Conservation (phyloP, 73 alveolate genomes). For the Tetrahymena borealis region DNA sequence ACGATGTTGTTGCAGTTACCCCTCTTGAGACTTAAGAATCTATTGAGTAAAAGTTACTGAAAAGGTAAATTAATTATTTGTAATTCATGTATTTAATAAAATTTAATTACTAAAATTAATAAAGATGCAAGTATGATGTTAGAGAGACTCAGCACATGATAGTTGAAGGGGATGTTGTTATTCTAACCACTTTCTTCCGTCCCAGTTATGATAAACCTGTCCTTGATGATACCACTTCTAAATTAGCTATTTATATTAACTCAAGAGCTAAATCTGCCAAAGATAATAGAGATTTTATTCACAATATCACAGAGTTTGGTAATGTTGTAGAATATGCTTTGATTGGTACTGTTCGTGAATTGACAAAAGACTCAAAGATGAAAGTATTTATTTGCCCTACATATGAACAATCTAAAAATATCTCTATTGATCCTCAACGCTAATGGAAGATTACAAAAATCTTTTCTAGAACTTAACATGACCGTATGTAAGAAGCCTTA, state of each 20-base stretch:
- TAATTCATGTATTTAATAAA: not conserved
- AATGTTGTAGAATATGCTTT: not conserved
- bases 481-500: not conserved
- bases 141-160: not conserved
- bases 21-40: not conserved
- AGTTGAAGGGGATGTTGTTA: not conserved
- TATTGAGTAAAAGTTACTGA: not conserved
- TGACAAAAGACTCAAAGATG: not conserved
- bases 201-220: not conserved
- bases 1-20: not conserved
- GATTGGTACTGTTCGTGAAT: not conserved
- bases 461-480: not conserved
- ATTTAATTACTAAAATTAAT: not conserved
- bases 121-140: not conserved
- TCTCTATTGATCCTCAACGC: not conserved
- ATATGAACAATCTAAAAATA: not conserved
- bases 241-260: not conserved
- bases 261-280: slow-evolving; percentile 1
- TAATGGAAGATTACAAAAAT: not conserved
- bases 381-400: not conserved
- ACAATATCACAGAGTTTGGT: not conserved
- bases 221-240: not conserved
- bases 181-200: not conserved
- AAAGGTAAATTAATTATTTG: not conserved
- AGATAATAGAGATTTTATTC: not conserved